Conservation (phyloP, 2,329 filamentous ascomycete genomes). For the Aspergillus candidus region DNA sequence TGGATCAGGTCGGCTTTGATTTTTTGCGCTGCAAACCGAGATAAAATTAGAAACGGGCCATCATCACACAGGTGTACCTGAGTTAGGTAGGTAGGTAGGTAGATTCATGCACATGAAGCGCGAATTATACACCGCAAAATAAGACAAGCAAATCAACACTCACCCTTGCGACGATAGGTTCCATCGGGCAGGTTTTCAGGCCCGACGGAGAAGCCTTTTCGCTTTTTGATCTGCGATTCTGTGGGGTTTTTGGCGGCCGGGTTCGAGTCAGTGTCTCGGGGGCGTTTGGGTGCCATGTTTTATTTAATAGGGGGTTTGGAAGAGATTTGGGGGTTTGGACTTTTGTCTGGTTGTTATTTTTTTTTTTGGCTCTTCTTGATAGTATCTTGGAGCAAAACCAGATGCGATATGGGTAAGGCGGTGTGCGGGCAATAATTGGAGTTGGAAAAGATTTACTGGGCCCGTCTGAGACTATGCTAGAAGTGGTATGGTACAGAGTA, state of each 20-base stretch:
- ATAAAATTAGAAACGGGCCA: not conserved
- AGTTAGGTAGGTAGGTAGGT: conserved; percentile 3
- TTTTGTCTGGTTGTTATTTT: not conserved
- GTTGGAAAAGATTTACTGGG: too few species aligned
- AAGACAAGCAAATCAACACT: not conserved
- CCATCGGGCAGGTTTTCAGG: conserved; percentile 89
- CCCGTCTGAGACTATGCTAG: too few species aligned
- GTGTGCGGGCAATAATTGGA: too few species aligned
- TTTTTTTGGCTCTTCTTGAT: not conserved
- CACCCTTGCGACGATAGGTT: conserved; percentile 74
- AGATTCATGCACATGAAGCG: not conserved
- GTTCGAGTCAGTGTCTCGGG: conserved; percentile 42
- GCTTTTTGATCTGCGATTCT: conserved; percentile 43
- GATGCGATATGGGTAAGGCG: too few species aligned
- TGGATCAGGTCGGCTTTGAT: conserved; percentile 86
- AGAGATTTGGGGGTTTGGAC: too few species aligned
- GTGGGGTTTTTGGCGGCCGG: conserved; percentile 43
- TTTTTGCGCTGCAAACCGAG: conserved; percentile 59
- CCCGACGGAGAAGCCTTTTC: conserved; percentile 76
- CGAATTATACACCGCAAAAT: not conserved
- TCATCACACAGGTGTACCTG: not conserved
- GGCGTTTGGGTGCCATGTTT: conserved; percentile 56
- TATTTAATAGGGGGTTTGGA: not conserved
- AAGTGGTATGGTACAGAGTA: too few species aligned
- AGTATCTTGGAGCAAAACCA: too few species aligned